Percentiles rank a stretch among this genome's conserved stretches.
These are phyloP conservation scores for grape (Vitis vinifera) DNA, from an alignment of 164 flowering plant species.

Conservation along the genomic window DNA sequence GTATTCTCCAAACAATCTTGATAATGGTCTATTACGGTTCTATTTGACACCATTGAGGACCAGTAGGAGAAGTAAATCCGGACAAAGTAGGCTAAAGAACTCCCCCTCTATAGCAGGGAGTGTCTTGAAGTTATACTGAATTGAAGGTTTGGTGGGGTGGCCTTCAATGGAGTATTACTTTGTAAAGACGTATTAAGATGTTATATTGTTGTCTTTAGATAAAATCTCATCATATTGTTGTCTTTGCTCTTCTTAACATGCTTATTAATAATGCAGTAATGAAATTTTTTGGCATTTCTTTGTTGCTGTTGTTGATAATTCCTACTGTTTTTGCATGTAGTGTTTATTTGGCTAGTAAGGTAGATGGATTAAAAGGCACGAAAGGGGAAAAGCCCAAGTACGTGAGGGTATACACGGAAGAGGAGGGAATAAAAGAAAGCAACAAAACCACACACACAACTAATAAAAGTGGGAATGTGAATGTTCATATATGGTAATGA, in stretches of 20 bases:
- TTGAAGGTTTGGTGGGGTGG: background rate
- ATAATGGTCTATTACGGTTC: constrained; percentile 70
- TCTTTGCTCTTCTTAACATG: constrained; percentile 1
- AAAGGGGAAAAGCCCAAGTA: too few species aligned
- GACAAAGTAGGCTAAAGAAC: constrained; percentile 37
- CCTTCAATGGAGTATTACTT: constrained; percentile 6
- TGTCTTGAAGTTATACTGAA: constrained; percentile 26
- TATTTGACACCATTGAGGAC: constrained; percentile 83
- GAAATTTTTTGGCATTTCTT: background rate
- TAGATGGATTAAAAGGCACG: too few species aligned
- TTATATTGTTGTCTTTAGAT: constrained; percentile 15
- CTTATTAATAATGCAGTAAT: constrained; percentile 9
- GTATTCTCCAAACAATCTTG: constrained; percentile 55
- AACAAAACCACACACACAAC: too few species aligned
- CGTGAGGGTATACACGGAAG: too few species aligned
- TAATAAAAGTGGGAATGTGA: too few species aligned
- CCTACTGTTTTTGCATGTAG: background rate
- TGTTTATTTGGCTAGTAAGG: too few species aligned
- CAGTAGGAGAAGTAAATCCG: constrained; percentile 39
- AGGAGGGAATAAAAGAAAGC: too few species aligned
- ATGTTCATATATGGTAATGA: too few species aligned
- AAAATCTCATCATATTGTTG: constrained; percentile 5
- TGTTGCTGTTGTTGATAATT: background rate
- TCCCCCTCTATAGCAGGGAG: constrained; percentile 26
- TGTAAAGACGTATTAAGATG: constrained; percentile 19